Evolutionary conservation across 2,329 filamentous ascomycete genomes (phyloP).

Genomic region (Truncatella angustata): DNA sequence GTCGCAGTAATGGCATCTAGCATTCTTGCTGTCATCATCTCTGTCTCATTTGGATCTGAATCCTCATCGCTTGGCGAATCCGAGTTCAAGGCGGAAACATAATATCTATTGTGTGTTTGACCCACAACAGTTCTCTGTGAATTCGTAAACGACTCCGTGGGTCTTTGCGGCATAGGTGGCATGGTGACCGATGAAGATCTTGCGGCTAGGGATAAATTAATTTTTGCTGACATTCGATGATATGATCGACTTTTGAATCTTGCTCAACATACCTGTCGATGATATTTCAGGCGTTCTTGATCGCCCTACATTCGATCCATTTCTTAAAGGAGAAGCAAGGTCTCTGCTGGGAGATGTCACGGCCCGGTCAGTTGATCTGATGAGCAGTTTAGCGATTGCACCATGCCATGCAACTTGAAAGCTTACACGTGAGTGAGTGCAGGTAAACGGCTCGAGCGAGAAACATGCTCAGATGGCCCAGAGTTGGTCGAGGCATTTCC

Average conservation of each 20-base stretch:
- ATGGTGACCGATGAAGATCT: not conserved
- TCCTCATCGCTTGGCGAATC: conserved; percentile 16
- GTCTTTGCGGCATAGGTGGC: conserved; percentile 1
- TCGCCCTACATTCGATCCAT: too few relatives aligned
- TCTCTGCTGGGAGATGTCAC: too few relatives aligned
- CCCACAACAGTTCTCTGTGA: not conserved
- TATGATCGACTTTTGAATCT: not conserved
- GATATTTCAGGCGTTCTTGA: too few relatives aligned
- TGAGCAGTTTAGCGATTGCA: too few relatives aligned
- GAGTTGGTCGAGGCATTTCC: not conserved
- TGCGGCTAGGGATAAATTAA: not conserved
- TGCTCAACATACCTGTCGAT: not conserved
- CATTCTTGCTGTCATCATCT: conserved; percentile 9
- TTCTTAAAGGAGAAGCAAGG: too few relatives aligned
- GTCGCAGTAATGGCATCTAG: conserved; percentile 12
- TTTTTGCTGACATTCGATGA: not conserved
- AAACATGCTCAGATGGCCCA: not conserved
- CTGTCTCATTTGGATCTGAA: conserved; percentile 10
- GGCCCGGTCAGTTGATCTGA: too few relatives aligned
- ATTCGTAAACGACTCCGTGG: not conserved
- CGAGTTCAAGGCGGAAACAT: not conserved
- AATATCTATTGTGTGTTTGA: not conserved
- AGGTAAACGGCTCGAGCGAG: conserved; percentile 5
- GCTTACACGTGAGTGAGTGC: not conserved
- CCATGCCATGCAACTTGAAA: too few relatives aligned